Evolutionary conservation across 2,329 filamentous ascomycete species (phyloP).

Genomic region (Nemania sp.): DNA sequence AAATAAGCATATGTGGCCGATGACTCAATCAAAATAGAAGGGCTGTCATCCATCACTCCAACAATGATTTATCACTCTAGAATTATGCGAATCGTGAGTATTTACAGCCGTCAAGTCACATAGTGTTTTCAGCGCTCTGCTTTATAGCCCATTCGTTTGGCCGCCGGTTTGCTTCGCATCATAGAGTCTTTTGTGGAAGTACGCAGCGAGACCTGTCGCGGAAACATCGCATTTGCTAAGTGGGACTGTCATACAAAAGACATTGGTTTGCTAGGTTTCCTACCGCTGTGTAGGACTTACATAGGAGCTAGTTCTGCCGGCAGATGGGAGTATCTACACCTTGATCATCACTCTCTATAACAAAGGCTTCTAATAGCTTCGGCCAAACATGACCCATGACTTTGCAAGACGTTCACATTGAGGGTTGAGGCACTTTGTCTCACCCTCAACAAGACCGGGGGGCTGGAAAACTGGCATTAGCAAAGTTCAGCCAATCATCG

Average conservation of each 20-base stretch:
- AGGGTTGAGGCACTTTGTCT: conserved; percentile 91
- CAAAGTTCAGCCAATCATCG: conserved; percentile 50
- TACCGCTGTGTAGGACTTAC: background rate
- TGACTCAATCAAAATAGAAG: no score
- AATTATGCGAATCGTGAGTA: no score
- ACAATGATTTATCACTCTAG: no score
- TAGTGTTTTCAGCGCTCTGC: background rate
- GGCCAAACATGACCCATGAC: conserved; percentile 91
- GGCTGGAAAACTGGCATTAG: conserved; percentile 72
- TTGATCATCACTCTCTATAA: background rate
- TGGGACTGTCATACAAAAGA: background rate
- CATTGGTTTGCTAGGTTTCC: background rate
- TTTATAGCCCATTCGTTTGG: background rate
- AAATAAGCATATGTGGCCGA: no score
- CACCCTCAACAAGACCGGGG: conserved; percentile 73
- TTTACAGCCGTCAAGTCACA: no score
- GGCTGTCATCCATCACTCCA: no score
- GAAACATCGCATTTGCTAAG: background rate
- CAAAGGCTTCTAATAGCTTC: conserved; percentile 59
- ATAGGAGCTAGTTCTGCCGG: background rate
- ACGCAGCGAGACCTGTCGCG: background rate
- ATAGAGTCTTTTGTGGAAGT: no score
- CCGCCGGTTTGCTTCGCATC: background rate
- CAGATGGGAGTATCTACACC: background rate
- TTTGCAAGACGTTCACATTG: conserved; percentile 77